phyloP scores from a whole-genome alignment of 495 filamentous ascomycete species.

The Schizothecium vesticola region DNA sequence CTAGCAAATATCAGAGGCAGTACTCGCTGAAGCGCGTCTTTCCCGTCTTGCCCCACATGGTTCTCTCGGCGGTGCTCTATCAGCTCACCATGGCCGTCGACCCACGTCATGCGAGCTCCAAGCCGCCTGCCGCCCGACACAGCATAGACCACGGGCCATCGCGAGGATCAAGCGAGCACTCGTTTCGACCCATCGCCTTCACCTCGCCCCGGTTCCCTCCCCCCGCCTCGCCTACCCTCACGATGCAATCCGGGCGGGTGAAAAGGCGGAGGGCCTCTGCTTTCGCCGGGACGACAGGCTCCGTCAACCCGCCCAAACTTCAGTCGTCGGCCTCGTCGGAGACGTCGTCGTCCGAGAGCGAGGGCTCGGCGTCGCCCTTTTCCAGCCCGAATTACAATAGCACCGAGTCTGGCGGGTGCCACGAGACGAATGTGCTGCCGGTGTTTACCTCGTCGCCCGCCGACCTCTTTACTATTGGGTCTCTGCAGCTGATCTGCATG shows the following conservation, averaged over 20 bases:
- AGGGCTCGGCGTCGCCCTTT: not conserved
- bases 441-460: conserved; percentile 19
- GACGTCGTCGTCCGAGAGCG: conserved; percentile 1
- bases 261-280: conserved; percentile 8
- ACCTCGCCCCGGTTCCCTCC: not conserved
- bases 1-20: conserved; percentile 22
- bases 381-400: not conserved
- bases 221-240: conserved; percentile 11
- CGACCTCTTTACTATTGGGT: conserved; percentile 26
- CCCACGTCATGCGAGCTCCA: not conserved
- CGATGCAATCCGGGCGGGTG: conserved; percentile 5
- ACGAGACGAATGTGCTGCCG: conserved; percentile 11
- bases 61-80: conserved; percentile 21
- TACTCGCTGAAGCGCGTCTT: conserved; percentile 17
- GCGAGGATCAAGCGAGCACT: not conserved
- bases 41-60: conserved; percentile 20
- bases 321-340: not conserved
- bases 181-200: not conserved
- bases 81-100: conserved; percentile 15
- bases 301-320: not conserved
- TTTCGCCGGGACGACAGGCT: conserved; percentile 2
- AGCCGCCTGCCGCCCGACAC: not conserved
- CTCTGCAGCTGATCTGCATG: conserved; percentile 26
- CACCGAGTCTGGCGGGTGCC: not conserved
- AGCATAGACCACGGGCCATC: conserved; percentile 9